A percentile compares a stretch with the other conserved stretches of the same genome.
phyloP scores from a whole-genome alignment of 345 rosid genomes.

The Citrus australasica region DNA sequence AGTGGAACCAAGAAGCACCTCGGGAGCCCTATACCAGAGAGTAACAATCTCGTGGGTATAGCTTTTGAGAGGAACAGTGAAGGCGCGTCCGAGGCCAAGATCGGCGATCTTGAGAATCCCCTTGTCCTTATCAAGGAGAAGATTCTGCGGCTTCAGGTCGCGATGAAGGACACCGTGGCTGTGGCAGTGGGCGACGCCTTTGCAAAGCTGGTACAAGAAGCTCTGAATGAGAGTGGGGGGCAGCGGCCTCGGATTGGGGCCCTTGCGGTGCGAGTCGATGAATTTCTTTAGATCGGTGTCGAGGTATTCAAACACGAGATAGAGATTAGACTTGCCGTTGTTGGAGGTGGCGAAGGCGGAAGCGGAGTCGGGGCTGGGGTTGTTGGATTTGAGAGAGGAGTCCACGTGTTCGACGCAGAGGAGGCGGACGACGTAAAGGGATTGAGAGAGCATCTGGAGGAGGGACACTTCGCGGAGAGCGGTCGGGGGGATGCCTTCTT shows the following conservation, averaged over 20 bases:
- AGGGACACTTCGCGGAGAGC: conserved; percentile 94
- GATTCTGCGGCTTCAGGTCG: conserved; percentile 92
- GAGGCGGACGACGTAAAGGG: conserved; percentile 83
- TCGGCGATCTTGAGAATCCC: conserved; percentile 89
- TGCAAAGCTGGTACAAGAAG: conserved; percentile 79
- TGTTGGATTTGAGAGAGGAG: conserved; percentile 16
- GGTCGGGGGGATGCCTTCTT: conserved; percentile 95
- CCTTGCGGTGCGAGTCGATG: conserved; percentile 74
- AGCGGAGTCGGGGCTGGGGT: conserved; percentile 5
- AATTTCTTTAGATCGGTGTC: conserved; percentile 95
- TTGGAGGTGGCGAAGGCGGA: conserved; percentile 1
- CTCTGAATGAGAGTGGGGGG: conserved; percentile 59
- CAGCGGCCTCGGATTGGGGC: conserved; percentile 67
- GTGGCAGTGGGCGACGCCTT: conserved; percentile 94
- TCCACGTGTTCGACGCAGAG: conserved; percentile 88
- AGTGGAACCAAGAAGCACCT: conserved; percentile 80
- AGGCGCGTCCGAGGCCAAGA: conserved; percentile 86
- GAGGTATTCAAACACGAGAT: conserved; percentile 84
- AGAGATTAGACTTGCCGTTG: conserved; percentile 60
- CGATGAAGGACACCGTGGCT: conserved; percentile 94
- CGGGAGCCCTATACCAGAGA: conserved; percentile 97
- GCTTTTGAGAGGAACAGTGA: conserved; percentile 88
- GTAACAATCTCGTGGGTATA: conserved; percentile 94
- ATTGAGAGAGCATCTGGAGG: conserved; percentile 88
- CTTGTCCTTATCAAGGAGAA: conserved; percentile 75